Evolutionary conservation across 208 protist species (phyloP).

Genomic region (Giardia muris): DNA sequence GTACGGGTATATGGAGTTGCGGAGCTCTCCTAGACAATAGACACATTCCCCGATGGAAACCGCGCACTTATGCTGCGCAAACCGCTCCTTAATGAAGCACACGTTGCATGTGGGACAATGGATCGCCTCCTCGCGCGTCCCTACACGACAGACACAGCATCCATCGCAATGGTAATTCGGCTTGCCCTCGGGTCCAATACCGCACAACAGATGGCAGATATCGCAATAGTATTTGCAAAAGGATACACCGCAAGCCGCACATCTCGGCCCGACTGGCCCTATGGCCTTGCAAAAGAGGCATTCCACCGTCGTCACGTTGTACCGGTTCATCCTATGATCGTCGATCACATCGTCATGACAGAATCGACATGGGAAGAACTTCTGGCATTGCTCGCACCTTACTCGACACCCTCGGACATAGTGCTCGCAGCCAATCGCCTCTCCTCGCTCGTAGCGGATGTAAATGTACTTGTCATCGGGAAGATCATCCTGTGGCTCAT

Average conservation of each 20-base stretch:
- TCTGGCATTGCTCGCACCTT: neutral
- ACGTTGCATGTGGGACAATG: neutral
- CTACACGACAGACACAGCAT: neutral
- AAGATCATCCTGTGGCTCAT: too few species aligned
- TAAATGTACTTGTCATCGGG: neutral
- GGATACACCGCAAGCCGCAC: neutral
- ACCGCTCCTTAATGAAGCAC: neutral
- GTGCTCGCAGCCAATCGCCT: neutral
- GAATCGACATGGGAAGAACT: neutral
- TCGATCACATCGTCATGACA: constrained; percentile 4
- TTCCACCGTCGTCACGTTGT: neutral
- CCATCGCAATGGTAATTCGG: constrained; percentile 14
- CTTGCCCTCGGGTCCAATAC: neutral
- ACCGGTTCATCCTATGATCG: neutral
- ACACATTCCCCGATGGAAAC: neutral
- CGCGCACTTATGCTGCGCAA: neutral
- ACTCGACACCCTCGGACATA: neutral
- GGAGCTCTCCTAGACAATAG: neutral
- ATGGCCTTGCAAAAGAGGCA: neutral
- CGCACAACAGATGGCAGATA: neutral
- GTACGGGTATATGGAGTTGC: neutral
- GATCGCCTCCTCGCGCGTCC: neutral
- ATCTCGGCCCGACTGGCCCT: neutral
- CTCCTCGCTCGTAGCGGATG: neutral
- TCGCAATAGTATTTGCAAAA: neutral